phyloP scores from a whole-genome alignment of 495 filamentous ascomycete species.

The Tuber calosporum region DNA sequence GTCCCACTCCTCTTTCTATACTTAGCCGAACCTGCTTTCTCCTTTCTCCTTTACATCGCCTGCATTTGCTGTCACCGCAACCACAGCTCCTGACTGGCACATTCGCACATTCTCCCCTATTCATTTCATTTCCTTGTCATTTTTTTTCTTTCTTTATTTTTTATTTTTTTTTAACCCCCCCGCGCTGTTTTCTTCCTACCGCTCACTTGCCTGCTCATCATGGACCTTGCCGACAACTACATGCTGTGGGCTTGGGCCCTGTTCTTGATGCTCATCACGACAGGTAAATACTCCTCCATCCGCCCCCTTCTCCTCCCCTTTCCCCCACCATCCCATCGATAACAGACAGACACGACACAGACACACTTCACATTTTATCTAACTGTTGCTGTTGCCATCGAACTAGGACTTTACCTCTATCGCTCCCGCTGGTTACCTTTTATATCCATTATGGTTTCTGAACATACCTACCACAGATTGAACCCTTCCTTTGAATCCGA shows the following conservation, averaged over 20 bases:
- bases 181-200: not conserved
- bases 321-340: conserved; percentile 9
- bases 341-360: no score
- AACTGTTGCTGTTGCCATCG: conserved; percentile 4
- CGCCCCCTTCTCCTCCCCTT: conserved; percentile 18
- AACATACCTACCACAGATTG: conserved; percentile 60
- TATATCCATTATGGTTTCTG: conserved; percentile 49
- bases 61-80: not conserved
- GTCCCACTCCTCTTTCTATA: not conserved
- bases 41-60: not conserved
- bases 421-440: conserved; percentile 66
- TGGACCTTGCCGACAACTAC: conserved; percentile 47
- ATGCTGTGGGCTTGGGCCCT: conserved; percentile 69
- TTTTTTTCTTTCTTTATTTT: no score
- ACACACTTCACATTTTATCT: conserved; percentile 1
- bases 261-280: conserved; percentile 55
- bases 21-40: not conserved
- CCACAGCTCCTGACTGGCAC: not conserved
- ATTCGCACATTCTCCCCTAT: not conserved
- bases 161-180: not conserved
- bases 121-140: no score
- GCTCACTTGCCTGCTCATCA: conserved; percentile 10
- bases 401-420: conserved; percentile 66
- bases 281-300: conserved; percentile 47
- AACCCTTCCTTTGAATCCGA: conserved; percentile 67